Base-by-base conservation (phyloP, 805 yeast species). In the Suhomyces pyralidae region DNA sequence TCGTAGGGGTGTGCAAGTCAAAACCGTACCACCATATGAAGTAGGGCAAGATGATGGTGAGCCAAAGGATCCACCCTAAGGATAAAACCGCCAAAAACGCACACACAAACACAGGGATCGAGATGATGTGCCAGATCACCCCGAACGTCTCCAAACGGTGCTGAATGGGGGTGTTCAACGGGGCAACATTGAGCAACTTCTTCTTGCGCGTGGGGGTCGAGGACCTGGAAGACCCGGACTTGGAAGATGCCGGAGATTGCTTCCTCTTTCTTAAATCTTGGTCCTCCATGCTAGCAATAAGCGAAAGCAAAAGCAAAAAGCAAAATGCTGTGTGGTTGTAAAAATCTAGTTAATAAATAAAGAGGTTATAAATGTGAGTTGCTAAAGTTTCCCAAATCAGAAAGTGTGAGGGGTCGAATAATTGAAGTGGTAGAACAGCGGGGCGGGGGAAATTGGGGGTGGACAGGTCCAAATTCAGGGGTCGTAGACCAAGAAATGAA, bases 101-200 rank as follows among this genome's bases (percentile, higher is more conserved):
- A 7, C 82, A 71, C 1, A 80, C 67, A 46, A 85, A 77, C 1
- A 79, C 64, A 0, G 96, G 86, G 28, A 89, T 83, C 5, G 88
- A 79, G 15, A 89, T 76, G 1, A 86, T 80, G 67, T 90, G 97
- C 81, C 90, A 80, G 2, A 88, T 76, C 12, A 90, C 81, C 0
- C 83, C 83, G 3, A 85, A 61, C 0, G 93, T 89, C 58, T 90
- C 86, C 15, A 83, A 61, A 47, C 96, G 70, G 55, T 85, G 74
- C 25, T 68, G 61, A 49, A 80, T 58, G 1, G 93, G 89, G 2
- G 84, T 80, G 15, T 67, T 70, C 49, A 77, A 69, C 5, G 86
- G 89, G 3, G 87, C 87, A 61, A 81, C 70, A 56, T 76, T 63
- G 44, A 75, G 53, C 25, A 61, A 36, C 19, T 42, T 42, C 26